Evolutionary conservation across 2,329 filamentous ascomycete genomes (phyloP).

Genomic region (Xylaria sp.): DNA sequence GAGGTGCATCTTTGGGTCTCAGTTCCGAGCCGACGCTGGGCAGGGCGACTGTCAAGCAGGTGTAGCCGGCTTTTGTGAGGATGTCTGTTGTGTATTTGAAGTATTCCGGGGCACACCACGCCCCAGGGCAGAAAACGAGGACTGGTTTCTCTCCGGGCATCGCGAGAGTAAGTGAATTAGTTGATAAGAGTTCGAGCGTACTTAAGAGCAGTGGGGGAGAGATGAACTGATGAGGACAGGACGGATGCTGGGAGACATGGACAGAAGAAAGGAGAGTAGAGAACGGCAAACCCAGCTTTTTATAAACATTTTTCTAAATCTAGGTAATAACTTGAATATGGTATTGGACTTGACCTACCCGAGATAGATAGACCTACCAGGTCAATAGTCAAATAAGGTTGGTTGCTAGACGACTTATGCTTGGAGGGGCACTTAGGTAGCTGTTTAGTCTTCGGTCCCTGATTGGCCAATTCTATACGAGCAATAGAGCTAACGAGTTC

Average conservation of each 20-base stretch:
- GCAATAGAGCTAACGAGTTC: conserved; percentile 15
- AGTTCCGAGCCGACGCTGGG: conserved; percentile 36
- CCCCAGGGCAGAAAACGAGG: conserved; percentile 37
- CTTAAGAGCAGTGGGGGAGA: not conserved
- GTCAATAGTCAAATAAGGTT: not conserved
- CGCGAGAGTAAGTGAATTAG: not conserved
- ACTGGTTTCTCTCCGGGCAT: conserved; percentile 35
- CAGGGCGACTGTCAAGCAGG: conserved; percentile 31
- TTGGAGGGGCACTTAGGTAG: not conserved
- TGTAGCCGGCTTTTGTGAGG: conserved; percentile 35
- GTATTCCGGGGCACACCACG: conserved; percentile 35
- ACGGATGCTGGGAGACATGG: no score
- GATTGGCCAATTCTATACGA: conserved; percentile 36
- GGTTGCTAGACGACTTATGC: conserved; percentile 1
- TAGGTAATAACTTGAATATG: not conserved
- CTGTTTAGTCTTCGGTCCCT: not conserved
- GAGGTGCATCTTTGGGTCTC: conserved; percentile 25
- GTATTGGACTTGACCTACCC: not conserved
- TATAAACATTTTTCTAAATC: conserved; percentile 22
- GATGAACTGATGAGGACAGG: conserved; percentile 2
- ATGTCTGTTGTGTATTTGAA: conserved; percentile 33
- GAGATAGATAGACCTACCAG: not conserved
- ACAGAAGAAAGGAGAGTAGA: not conserved
- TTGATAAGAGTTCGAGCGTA: not conserved
- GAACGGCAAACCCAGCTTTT: not conserved